phyloP scores from a whole-genome alignment of 2,329 filamentous ascomycete species.

The Trichoderma breve region DNA sequence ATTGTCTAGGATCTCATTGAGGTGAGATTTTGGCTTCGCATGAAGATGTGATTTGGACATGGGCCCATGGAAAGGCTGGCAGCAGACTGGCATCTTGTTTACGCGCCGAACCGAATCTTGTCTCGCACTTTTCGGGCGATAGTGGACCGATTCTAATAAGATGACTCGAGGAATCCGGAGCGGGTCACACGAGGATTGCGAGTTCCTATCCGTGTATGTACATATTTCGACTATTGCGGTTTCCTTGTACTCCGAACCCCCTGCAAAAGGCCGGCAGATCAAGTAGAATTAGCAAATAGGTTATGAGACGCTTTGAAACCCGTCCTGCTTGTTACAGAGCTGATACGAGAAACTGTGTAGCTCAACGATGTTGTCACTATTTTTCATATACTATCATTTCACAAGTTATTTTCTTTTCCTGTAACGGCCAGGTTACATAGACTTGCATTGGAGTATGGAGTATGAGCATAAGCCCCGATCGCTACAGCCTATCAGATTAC shows the following conservation, averaged over 20 bases:
- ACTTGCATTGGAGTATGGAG: not conserved
- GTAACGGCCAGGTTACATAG: not conserved
- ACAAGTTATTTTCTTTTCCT: not conserved
- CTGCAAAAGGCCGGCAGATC: not conserved
- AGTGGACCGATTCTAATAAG: no score
- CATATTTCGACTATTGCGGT: no score
- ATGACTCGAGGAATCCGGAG: no score
- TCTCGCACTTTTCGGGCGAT: no score
- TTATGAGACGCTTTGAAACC: not conserved
- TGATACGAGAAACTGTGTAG: not conserved
- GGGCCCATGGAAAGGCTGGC: not conserved
- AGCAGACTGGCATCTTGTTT: no score
- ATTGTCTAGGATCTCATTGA: not conserved
- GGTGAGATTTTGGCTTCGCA: not conserved
- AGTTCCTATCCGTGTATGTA: no score
- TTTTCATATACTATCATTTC: not conserved
- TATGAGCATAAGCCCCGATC: not conserved
- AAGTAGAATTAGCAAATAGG: not conserved
- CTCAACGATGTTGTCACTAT: not conserved
- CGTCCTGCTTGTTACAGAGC: not conserved
- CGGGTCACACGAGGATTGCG: no score
- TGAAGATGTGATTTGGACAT: not conserved
- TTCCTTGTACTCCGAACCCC: no score
- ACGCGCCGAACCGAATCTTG: no score
- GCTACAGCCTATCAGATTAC: not conserved